These are phyloP conservation scores for Fusarium papillatum DNA, from an alignment of 2,329 filamentous ascomycete genomes.

Conservation along the genomic window DNA sequence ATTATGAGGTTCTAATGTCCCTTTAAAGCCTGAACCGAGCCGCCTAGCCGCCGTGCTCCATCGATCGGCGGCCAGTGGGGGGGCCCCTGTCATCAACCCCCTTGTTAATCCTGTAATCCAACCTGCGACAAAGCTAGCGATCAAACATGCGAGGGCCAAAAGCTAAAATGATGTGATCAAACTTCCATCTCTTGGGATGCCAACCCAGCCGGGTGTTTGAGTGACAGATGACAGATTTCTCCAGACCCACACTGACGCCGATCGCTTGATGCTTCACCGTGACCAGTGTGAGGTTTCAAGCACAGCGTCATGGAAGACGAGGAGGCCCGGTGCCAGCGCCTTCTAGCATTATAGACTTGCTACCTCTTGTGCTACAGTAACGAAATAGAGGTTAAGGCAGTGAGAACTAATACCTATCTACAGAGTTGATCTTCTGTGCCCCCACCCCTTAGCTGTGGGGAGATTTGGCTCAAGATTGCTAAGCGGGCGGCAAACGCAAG, in stretches of 20 bases:
- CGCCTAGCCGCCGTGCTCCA: background rate
- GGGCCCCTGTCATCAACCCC: background rate
- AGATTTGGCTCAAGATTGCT: background rate
- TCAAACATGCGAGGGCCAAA: background rate
- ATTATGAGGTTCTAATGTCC: background rate
- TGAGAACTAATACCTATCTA: background rate
- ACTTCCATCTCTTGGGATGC: background rate
- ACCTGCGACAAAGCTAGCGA: background rate
- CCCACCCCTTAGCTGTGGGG: background rate
- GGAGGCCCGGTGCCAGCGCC: background rate
- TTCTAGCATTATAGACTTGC: too few relatives aligned
- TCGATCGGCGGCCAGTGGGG: background rate
- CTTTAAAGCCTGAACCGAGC: background rate
- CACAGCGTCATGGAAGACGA: background rate
- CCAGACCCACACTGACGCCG: background rate
- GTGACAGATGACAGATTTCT: background rate
- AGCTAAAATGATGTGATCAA: background rate
- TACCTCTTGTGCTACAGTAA: background rate
- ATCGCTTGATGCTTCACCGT: background rate
- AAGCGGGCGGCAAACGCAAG: too few relatives aligned
- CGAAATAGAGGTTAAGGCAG: background rate
- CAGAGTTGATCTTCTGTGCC: background rate
- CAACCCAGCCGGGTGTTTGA: background rate
- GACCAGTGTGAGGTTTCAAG: background rate
- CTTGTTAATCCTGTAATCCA: background rate